Percentiles rank a stretch among this genome's conserved stretches.
These are phyloP conservation scores for Lanmaoa rubissima DNA, from an alignment of 768 basidiomycete genomes.

Conservation along the genomic window DNA sequence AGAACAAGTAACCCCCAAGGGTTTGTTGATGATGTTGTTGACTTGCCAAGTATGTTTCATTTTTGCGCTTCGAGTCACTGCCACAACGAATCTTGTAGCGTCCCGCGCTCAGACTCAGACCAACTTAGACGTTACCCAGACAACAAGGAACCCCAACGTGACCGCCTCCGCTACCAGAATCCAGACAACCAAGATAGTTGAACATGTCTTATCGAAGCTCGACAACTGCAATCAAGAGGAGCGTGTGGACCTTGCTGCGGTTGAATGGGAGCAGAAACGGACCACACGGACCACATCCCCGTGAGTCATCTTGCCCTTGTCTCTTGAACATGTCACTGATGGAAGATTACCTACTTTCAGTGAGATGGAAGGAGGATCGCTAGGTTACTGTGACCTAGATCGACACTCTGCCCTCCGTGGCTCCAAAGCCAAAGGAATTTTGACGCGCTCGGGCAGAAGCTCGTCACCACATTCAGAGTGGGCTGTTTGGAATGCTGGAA, in stretches of 20 bases:
- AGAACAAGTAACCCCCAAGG: background rate
- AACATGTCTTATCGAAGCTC: background rate
- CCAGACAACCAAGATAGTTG: background rate
- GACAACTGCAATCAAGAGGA: background rate
- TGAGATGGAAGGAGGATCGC: no score
- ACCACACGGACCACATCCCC: background rate
- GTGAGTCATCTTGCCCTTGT: background rate
- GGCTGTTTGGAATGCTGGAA: background rate
- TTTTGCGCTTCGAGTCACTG: background rate
- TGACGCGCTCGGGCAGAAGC: no score
- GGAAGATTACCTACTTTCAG: background rate
- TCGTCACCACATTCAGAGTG: background rate
- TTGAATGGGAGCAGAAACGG: background rate
- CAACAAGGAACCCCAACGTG: background rate
- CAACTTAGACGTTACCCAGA: no score
- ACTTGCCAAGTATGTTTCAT: background rate
- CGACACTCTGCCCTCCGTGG: background rate
- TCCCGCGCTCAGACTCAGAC: background rate
- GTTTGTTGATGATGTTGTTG: background rate
- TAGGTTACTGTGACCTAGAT: background rate
- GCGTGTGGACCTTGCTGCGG: background rate
- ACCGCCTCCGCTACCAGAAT: background rate
- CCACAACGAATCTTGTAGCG: background rate
- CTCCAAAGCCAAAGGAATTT: background rate
- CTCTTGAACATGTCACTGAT: background rate